Conservation (phyloP, 1,284 basidiomycete genomes). For the Veloporphyrellus conicus region DNA sequence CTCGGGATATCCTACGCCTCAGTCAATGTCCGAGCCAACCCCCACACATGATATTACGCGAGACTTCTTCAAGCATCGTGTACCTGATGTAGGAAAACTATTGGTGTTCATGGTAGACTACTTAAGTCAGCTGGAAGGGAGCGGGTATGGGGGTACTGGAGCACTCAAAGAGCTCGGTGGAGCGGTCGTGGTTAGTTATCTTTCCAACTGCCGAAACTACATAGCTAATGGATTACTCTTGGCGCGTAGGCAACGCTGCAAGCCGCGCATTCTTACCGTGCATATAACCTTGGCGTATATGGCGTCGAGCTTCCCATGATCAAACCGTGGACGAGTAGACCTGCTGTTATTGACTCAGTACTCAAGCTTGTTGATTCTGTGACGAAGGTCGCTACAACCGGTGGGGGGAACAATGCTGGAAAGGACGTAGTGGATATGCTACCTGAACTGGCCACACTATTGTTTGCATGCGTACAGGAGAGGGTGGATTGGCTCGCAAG, state of each 20-base stretch:
- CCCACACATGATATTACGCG: conserved; percentile 71
- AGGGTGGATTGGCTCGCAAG: conserved; percentile 65
- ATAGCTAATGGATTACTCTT: not conserved
- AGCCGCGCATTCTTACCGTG: conserved; percentile 71
- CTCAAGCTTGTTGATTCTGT: conserved; percentile 73
- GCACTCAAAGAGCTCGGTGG: conserved; percentile 34
- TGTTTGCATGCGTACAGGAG: conserved; percentile 74
- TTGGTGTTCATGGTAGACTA: conserved; percentile 51
- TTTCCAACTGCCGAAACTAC: not conserved
- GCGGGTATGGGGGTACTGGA: conserved; percentile 20
- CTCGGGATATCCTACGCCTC: conserved; percentile 10
- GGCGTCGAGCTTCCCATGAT: conserved; percentile 69
- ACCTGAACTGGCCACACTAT: conserved; percentile 62
- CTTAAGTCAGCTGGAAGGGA: conserved; percentile 24
- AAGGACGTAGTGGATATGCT: conserved; percentile 53
- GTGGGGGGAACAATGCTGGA: conserved; percentile 29
- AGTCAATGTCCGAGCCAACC: conserved; percentile 14
- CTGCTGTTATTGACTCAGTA: conserved; percentile 64
- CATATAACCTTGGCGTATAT: conserved; percentile 70
- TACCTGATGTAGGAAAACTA: conserved; percentile 56
- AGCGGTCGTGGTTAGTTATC: conserved; percentile 58
- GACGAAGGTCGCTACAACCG: conserved; percentile 35
- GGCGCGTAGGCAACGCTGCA: conserved; percentile 59
- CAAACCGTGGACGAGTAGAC: conserved; percentile 81
- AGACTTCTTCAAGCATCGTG: conserved; percentile 77